Conservation (phyloP, 169 alveolate species). For the Cryptosporidium viatorum region DNA sequence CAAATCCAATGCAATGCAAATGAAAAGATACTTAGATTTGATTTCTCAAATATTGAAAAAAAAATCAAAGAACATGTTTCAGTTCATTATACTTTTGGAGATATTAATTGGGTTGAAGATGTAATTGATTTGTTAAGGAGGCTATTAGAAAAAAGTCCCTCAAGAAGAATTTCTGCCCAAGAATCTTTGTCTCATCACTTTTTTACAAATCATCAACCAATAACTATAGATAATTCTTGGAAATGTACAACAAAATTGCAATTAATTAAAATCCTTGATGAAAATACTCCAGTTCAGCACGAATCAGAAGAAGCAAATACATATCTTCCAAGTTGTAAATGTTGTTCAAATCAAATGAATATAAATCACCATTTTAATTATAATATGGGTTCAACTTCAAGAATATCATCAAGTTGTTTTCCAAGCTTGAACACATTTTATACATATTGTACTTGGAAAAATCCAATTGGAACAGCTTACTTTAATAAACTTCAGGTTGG, state of each 20-base stretch:
- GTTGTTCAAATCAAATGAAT: slow-evolving; percentile 9
- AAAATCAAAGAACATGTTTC: slow-evolving; percentile 26
- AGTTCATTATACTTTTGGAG: slow-evolving; percentile 6
- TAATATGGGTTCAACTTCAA: slow-evolving; percentile 1
- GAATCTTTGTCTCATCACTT: slow-evolving; percentile 53
- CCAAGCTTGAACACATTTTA: slow-evolving; percentile 46
- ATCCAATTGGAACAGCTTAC: neutral
- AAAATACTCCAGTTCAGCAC: slow-evolving; percentile 39
- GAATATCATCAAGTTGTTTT: slow-evolving; percentile 37
- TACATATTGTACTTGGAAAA: slow-evolving; percentile 49
- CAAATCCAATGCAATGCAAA: slow-evolving; percentile 68
- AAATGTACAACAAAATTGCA: slow-evolving; percentile 40
- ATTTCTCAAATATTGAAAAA: slow-evolving; percentile 27
- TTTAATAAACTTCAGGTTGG: neutral
- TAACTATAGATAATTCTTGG: slow-evolving; percentile 18
- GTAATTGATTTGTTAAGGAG: slow-evolving; percentile 54
- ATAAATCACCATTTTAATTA: neutral
- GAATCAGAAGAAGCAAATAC: slow-evolving; percentile 50
- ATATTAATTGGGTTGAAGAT: slow-evolving; percentile 37
- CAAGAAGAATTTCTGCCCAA: slow-evolving; percentile 62
- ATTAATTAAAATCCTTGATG: slow-evolving; percentile 30
- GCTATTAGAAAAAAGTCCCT: slow-evolving; percentile 59
- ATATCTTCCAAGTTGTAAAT: slow-evolving; percentile 46
- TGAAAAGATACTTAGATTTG: slow-evolving; percentile 68
- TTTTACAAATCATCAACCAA: neutral